phyloP scores from a whole-genome alignment of 129 eudicot genomes.

The Arctium minus region DNA sequence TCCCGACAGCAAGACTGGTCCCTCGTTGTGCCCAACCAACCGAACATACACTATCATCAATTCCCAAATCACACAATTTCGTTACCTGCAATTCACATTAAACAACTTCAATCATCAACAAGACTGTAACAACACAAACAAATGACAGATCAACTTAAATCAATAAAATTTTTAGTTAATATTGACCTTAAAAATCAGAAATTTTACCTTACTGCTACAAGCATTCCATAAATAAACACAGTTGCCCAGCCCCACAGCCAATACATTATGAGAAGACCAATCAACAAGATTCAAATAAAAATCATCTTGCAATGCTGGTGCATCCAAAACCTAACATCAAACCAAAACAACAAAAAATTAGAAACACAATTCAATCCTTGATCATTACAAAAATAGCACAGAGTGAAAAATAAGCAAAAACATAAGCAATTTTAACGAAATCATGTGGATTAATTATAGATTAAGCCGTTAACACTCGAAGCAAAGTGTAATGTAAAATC shows the following conservation, averaged over 20 bases:
- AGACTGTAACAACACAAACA: background rate
- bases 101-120: constrained; percentile 4
- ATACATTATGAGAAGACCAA: constrained; percentile 88
- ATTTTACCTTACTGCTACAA: constrained; percentile 84
- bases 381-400: background rate
- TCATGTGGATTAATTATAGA: background rate
- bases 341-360: background rate
- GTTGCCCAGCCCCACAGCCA: constrained; percentile 91
- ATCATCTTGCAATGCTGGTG: constrained; percentile 98
- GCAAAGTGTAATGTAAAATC: background rate
- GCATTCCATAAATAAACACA: constrained; percentile 98
- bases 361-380: background rate
- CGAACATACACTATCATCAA: constrained; percentile 92
- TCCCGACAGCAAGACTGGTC: constrained; percentile 89
- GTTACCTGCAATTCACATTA: constrained; percentile 58
- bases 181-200: background rate
- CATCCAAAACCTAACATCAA: constrained; percentile 79
- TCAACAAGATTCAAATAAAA: constrained; percentile 94
- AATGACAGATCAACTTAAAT: background rate
- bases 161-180: background rate
- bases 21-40: constrained; percentile 98
- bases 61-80: constrained; percentile 87
- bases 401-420: background rate
- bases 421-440: background rate
- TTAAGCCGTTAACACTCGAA: background rate